Percentiles rank a stretch among this genome's conserved stretches.
Evolutionary conservation across 306 rosid species (phyloP).

Genomic region (Vachellia pachyceras): DNA sequence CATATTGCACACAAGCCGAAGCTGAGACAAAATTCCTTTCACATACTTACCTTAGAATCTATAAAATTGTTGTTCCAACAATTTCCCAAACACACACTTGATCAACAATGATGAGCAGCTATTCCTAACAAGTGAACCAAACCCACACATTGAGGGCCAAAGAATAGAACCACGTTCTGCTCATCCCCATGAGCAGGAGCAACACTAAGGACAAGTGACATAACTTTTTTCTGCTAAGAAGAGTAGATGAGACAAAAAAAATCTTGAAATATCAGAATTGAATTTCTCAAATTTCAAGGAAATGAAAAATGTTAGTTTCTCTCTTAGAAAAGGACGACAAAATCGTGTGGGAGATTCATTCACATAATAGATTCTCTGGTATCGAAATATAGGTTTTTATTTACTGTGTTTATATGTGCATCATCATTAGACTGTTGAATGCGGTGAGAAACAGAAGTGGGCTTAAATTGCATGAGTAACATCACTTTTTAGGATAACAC

Average conservation of each 20-base stretch:
- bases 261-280: neutral
- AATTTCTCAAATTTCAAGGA: neutral
- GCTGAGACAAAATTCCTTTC: too few relatives aligned
- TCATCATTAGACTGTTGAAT: neutral
- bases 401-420: too few relatives aligned
- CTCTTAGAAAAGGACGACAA: neutral
- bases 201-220: neutral
- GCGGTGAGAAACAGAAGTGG: neutral
- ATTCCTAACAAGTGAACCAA: constrained; percentile 18
- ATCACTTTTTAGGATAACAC: too few relatives aligned
- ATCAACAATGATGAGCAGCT: constrained; percentile 33
- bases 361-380: neutral
- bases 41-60: too few relatives aligned
- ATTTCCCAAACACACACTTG: too few relatives aligned
- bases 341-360: neutral
- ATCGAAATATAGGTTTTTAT: neutral
- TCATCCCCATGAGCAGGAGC: neutral
- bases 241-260: neutral
- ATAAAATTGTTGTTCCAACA: too few relatives aligned
- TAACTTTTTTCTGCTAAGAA: neutral
- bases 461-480: too few relatives aligned
- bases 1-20: too few relatives aligned
- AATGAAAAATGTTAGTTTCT: neutral
- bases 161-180: neutral
- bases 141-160: neutral